Conservation (phyloP, 768 basidiomycete genomes). For the Lactifluus piperatus region DNA sequence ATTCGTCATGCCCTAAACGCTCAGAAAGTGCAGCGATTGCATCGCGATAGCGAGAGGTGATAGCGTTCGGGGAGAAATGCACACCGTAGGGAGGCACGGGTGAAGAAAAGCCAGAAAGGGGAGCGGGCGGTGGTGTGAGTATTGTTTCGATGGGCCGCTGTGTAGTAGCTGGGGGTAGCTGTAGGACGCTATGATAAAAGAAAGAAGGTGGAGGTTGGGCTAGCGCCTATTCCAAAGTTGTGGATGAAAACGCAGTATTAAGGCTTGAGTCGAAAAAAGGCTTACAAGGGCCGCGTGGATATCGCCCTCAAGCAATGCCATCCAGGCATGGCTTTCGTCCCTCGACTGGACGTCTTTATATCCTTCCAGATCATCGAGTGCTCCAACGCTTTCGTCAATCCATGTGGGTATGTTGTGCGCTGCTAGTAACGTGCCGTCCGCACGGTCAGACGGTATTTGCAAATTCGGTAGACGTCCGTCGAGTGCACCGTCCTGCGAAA, state of each 20-base stretch:
- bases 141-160: slow-evolving; percentile 36
- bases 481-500: slow-evolving; percentile 59
- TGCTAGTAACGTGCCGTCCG: slow-evolving; percentile 45
- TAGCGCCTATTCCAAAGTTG: slow-evolving; percentile 33
- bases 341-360: slow-evolving; percentile 49
- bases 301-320: slow-evolving; percentile 64
- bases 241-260: slow-evolving; percentile 10
- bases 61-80: slow-evolving; percentile 40
- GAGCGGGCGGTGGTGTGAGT: slow-evolving; percentile 58
- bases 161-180: slow-evolving; percentile 28
- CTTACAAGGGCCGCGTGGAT: slow-evolving; percentile 69
- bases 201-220: slow-evolving; percentile 39
- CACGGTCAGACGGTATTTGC: slow-evolving; percentile 40
- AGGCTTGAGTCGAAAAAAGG: not conserved
- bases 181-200: slow-evolving; percentile 34
- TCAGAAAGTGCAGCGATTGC: slow-evolving; percentile 68
- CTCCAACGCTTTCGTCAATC: slow-evolving; percentile 48
- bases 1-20: slow-evolving; percentile 64
- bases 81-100: slow-evolving; percentile 52
- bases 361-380: slow-evolving; percentile 49
- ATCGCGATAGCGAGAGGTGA: slow-evolving; percentile 56
- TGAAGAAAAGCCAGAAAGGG: slow-evolving; percentile 59
- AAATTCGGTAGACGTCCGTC: slow-evolving; percentile 64
- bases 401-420: slow-evolving; percentile 65
- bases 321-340: slow-evolving; percentile 79